These are phyloP conservation scores for Pyrenophora seminiperda DNA, from an alignment of 2,329 filamentous ascomycete genomes.

Conservation along the genomic window DNA sequence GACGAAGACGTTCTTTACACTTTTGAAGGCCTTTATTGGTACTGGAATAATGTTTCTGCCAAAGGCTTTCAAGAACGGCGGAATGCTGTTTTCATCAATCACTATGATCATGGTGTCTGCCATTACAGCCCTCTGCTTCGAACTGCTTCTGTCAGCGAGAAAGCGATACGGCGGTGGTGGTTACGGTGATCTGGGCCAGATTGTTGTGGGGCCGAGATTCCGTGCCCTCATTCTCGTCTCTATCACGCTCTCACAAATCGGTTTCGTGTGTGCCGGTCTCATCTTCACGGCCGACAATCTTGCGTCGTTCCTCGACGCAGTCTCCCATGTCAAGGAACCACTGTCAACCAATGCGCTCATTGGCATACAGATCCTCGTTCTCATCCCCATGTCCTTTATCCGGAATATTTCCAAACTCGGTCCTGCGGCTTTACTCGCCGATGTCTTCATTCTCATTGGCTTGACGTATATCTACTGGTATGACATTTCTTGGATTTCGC, in stretches of 20 bases:
- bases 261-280: conserved; percentile 77
- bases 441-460: conserved; percentile 73
- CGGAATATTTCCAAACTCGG: conserved; percentile 77
- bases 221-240: conserved; percentile 70
- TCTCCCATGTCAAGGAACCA: conserved; percentile 56
- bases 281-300: conserved; percentile 80
- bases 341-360: conserved; percentile 66
- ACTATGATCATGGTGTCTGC: conserved; percentile 68
- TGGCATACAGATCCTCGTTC: conserved; percentile 65
- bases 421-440: conserved; percentile 69
- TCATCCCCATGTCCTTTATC: conserved; percentile 71
- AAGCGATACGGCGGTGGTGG: conserved; percentile 68
- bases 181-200: conserved; percentile 76
- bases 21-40: conserved; percentile 78
- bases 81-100: conserved; percentile 74
- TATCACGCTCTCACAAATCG: conserved; percentile 75
- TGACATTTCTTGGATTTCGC: conserved; percentile 64
- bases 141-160: conserved; percentile 71
- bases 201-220: conserved; percentile 59
- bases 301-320: conserved; percentile 68
- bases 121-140: conserved; percentile 73
- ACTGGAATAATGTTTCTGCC: conserved; percentile 83
- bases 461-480: conserved; percentile 75
- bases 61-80: conserved; percentile 78
- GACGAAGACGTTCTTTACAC: conserved; percentile 76